Percentiles rank a stretch among this genome's conserved stretches.
phyloP scores from a whole-genome alignment of 2,329 filamentous ascomycete genomes.

The Trichophyton equinum region DNA sequence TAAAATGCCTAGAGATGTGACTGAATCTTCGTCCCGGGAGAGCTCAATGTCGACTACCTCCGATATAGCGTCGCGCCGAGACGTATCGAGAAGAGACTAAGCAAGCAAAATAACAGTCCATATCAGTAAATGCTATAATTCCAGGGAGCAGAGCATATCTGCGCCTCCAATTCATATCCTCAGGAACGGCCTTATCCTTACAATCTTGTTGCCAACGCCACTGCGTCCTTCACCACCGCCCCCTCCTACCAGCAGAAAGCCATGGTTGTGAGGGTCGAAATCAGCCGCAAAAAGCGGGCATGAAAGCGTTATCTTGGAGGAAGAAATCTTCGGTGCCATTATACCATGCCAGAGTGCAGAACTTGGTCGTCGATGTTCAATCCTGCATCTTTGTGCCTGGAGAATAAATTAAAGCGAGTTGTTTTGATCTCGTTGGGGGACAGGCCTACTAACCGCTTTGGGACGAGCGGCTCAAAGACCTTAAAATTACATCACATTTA shows the following conservation, averaged over 20 bases:
- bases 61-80: constrained; percentile 49
- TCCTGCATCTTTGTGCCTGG: background rate
- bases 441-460: background rate
- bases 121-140: background rate
- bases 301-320: constrained; percentile 54
- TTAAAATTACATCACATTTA: constrained; percentile 1
- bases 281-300: constrained; percentile 82
- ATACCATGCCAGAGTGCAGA: background rate
- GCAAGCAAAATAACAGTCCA: background rate
- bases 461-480: background rate
- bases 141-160: background rate
- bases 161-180: constrained; percentile 2
- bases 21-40: constrained; percentile 74
- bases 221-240: constrained; percentile 72
- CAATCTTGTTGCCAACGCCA: constrained; percentile 79
- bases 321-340: constrained; percentile 30
- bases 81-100: constrained; percentile 61
- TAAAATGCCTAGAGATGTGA: constrained; percentile 66
- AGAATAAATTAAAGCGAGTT: background rate
- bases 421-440: background rate
- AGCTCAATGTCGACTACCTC: constrained; percentile 62
- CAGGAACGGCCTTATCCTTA: constrained; percentile 30
- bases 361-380: background rate
- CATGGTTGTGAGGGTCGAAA: constrained; percentile 70
- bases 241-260: constrained; percentile 67